Base-by-base conservation (phyloP, 768 basidiomycete species). In the Collybia sp. region DNA sequence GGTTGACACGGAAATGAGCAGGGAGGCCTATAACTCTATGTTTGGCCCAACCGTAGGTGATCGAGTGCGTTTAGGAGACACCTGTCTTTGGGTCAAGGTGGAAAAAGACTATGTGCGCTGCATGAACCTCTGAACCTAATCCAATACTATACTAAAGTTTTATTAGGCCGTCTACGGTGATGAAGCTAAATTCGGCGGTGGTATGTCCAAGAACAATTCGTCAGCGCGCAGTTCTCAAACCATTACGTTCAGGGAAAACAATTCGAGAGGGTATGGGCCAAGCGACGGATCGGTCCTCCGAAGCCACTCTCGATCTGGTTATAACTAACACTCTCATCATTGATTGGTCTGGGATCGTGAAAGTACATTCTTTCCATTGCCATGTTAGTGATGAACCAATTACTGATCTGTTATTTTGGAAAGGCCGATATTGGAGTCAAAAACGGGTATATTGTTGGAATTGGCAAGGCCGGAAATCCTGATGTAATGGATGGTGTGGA, bases 231-330 rank as follows among this genome's bases (percentile, higher is more conserved):
- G 10, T 36, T 36, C 16, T 8, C 15, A 12, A 39, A 40, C 13
- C 39, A 3, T 18, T 48, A 43, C 17, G 37, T 40, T 10, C 51
- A 91, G 90, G 93, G 13, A 97, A 98, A 67, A 79, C 85, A 1
- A 88, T 98, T 43, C 85, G 95, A 17, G 96, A 98, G 57, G 96
- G 96, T 5, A 95, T 96, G 88, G 96, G 94, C 6, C 94, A 98
- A 61, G 84, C 84, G 0, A 88, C 87, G 1, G 81, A 88, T 52
- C 69, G 82, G 11, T 71, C 79, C 0, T 77, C 87, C 8, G 53
- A 58, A 0, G 83, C 89, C 40, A 75, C 83, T 0, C 77, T 98
- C 39, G 95, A 99, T 60, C 77, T 96, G 17, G 85, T 97, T 46
- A 93, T 99, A 61, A 98, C 93, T 35, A 98, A 96, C 58, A 93